Conservation (phyloP, 305 asterid species). For the Fraxinus latifolia region DNA sequence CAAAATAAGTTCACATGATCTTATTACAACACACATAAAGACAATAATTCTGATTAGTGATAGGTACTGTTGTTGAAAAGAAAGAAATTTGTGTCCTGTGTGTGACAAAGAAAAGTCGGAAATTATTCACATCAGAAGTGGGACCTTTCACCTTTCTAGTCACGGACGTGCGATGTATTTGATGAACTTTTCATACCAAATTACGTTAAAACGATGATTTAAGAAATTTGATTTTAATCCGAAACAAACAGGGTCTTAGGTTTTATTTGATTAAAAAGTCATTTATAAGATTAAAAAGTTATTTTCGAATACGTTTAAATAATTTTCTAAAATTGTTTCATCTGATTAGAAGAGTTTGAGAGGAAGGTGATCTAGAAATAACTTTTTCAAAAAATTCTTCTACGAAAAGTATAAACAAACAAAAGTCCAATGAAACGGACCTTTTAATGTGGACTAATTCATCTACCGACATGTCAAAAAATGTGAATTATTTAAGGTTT, state of each 20-base stretch:
- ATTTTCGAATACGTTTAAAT: not conserved
- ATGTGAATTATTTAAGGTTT: not conserved
- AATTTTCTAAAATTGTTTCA: not conserved
- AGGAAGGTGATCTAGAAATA: too few relatives aligned
- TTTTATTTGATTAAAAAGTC: not conserved
- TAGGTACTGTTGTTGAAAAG: not conserved
- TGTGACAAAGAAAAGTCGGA: not conserved
- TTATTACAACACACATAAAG: slow-evolving; percentile 5
- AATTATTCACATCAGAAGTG: not conserved
- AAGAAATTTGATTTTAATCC: too few relatives aligned
- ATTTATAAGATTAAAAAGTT: not conserved
- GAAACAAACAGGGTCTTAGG: too few relatives aligned
- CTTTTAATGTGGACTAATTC: not conserved
- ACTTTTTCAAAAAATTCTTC: not conserved
- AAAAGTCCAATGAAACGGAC: not conserved
- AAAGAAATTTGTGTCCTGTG: not conserved
- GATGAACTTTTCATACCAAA: not conserved
- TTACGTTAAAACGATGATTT: not conserved
- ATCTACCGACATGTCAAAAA: not conserved
- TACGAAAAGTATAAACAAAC: not conserved
- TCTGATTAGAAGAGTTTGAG: not conserved
- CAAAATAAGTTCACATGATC: slow-evolving; percentile 41
- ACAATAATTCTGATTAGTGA: not conserved
- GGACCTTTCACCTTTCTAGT: not conserved
- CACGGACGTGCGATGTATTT: not conserved